These are phyloP conservation scores for Solanum ossicruentum DNA, from an alignment of 257 asterid species.

Conservation along the genomic window DNA sequence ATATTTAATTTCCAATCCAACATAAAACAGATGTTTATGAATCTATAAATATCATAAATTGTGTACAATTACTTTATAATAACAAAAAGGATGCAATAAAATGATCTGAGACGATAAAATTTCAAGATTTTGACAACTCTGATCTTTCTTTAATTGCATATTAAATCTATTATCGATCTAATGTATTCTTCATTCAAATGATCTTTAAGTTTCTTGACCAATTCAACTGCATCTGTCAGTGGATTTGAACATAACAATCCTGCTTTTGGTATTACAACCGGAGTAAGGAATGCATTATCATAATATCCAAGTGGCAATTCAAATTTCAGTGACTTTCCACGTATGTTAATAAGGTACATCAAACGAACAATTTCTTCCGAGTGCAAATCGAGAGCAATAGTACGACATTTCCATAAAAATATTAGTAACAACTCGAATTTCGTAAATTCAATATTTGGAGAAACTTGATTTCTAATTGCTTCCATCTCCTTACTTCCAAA, in stretches of 20 bases:
- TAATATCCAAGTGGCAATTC: background rate
- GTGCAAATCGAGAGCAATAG: background rate
- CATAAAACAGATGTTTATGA: background rate
- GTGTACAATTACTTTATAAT: no score
- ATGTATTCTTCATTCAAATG: background rate
- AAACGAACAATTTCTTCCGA: background rate
- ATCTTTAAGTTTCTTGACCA: background rate
- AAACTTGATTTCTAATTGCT: background rate
- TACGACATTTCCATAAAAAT: constrained; percentile 2
- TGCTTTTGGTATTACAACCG: background rate
- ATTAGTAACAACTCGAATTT: background rate
- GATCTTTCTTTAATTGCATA: constrained; percentile 2
- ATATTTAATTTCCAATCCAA: no score
- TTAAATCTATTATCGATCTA: background rate
- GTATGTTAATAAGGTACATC: background rate
- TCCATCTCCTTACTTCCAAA: constrained; percentile 2
- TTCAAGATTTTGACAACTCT: background rate
- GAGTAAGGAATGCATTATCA: background rate
- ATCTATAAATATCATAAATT: background rate
- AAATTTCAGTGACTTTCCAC: background rate
- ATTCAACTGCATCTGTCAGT: background rate
- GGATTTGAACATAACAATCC: background rate
- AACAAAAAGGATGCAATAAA: no score
- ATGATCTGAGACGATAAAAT: background rate
- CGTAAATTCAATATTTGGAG: background rate